These are phyloP conservation scores for Aureobasidium leucospermi DNA, from an alignment of 2,329 filamentous ascomycete species.

Conservation along the genomic window DNA sequence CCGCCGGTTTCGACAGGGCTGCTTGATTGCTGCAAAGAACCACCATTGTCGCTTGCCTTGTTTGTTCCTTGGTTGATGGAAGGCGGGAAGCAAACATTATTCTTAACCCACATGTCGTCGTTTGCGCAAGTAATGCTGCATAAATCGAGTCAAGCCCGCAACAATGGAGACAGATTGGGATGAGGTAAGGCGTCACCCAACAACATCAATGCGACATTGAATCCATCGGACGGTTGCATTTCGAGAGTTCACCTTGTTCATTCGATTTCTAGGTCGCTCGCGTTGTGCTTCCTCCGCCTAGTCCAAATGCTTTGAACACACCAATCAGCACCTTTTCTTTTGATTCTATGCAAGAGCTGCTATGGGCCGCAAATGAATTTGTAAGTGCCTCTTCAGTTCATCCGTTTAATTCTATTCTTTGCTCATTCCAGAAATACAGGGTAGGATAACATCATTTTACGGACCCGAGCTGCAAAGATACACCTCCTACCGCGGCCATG, in stretches of 20 bases:
- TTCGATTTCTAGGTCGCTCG: conserved; percentile 58
- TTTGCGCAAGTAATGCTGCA: conserved; percentile 13
- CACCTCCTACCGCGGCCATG: conserved; percentile 80
- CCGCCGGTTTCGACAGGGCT: background rate
- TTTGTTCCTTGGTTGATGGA: conserved; percentile 9
- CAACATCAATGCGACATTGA: background rate
- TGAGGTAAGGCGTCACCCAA: conserved; percentile 36
- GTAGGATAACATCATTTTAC: conserved; percentile 82
- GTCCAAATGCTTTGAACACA: conserved; percentile 57
- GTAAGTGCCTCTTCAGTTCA: conserved; percentile 43
- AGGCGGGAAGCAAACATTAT: background rate
- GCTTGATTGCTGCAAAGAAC: conserved; percentile 1
- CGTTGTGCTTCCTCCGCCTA: conserved; percentile 71
- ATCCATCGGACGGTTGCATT: background rate
- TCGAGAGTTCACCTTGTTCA: background rate
- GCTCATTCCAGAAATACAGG: conserved; percentile 44
- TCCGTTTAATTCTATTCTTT: background rate
- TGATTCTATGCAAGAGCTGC: conserved; percentile 77
- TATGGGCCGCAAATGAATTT: conserved; percentile 90
- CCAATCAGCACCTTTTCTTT: conserved; percentile 77
- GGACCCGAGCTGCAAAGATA: conserved; percentile 79
- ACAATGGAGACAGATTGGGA: conserved; percentile 48
- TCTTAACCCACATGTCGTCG: conserved; percentile 12
- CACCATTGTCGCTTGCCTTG: background rate
- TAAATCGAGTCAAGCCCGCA: conserved; percentile 1